Percentiles rank a stretch among this genome's conserved stretches.
phyloP scores from a whole-genome alignment of 2,329 filamentous ascomycete genomes.

The Exophiala phaeomuriformis region DNA sequence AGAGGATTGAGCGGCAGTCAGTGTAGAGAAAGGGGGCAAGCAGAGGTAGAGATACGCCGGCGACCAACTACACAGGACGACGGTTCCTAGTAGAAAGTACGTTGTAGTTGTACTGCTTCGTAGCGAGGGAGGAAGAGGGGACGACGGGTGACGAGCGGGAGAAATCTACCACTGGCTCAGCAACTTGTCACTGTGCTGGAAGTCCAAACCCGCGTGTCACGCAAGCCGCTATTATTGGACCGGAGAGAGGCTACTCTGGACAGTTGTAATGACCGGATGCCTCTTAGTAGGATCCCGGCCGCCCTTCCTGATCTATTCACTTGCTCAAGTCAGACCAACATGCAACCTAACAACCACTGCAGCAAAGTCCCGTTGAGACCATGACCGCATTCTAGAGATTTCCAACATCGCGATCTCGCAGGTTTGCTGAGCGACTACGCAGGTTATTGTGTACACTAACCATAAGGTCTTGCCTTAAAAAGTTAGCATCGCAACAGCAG shows the following conservation, averaged over 20 bases:
- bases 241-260: neutral
- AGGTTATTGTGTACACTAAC: no score
- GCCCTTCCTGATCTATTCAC: no score
- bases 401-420: neutral
- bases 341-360: neutral
- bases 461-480: neutral
- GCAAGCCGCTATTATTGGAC: neutral
- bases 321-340: no score
- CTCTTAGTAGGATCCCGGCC: no score
- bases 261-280: no score
- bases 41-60: no score
- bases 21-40: no score
- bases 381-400: neutral
- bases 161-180: neutral
- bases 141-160: neutral
- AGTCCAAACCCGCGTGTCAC: neutral
- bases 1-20: no score
- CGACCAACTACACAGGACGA: no score
- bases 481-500: neutral
- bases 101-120: no score
- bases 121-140: neutral
- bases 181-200: neutral
- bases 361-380: neutral
- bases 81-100: no score
- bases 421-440: neutral